Evolutionary conservation across 768 basidiomycete genomes (phyloP), one percentile per base, ranked within the genome.

Genomic region (Rhizopogon roseolus): DNA sequence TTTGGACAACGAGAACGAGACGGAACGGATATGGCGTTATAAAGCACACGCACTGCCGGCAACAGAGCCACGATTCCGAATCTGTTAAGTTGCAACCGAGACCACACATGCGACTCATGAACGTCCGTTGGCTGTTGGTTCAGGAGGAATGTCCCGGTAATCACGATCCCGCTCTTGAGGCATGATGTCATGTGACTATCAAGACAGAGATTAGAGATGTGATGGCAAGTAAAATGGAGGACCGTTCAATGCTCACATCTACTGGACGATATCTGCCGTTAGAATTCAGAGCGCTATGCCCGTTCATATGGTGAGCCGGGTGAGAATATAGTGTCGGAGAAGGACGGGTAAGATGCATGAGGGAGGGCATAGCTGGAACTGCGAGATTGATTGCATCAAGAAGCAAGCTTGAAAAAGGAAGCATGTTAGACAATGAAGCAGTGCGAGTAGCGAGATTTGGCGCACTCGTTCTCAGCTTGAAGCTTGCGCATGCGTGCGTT

Each of bases 391-490:
- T 69, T 6, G 67, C 67, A 25, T 69, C 67, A 41, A 69, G 64
- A 22, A 69, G 69, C 9, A 69, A 64, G 48, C 67, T 69, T 10
- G 1, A 54, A 49, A 28, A 19, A 42, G 10, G 2, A 4, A 17
- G 1, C 11, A 13, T 28, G n/a, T 17, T 11, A 41, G 29, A 22
- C 29, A 32, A 28, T 48, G 6, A 13, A 10, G 46, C 27, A 29
- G 3, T 36, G n/a, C 36, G 5, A 36, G 2, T 14, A 40, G 6
- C 27, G 36, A 11, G 19, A 17, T 4, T 13, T 27, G 13, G 57
- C 69, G 4, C 41, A 69, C 70, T 69, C 64, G 49, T 70, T 71
- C 46, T 69, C 68, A 1, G 66, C 60, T 38, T 69, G 66, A 6
- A 69, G 59, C 52, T 61, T 69, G 27, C 55, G 66, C 19, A 70